Percentiles rank a stretch among this genome's conserved stretches.
These are phyloP conservation scores for Fusarium redolens DNA, from an alignment of 2,329 filamentous ascomycete genomes.

Conservation along the genomic window DNA sequence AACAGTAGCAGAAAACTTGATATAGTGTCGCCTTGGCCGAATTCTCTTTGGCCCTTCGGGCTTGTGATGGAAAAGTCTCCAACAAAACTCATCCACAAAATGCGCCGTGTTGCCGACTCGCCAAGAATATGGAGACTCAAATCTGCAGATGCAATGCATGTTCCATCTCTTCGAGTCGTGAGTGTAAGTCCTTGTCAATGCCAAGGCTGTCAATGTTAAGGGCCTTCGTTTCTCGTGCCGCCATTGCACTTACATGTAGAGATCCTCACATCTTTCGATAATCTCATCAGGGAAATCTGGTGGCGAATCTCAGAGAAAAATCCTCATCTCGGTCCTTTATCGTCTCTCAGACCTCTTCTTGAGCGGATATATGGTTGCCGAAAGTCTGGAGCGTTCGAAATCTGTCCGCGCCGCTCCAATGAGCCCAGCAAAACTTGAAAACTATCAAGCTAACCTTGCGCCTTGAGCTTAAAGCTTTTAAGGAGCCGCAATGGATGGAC, in stretches of 20 bases:
- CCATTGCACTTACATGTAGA: slow-evolving; percentile 19
- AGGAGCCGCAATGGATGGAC: slow-evolving; percentile 8
- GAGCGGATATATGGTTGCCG: slow-evolving; percentile 14
- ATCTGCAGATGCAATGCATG: slow-evolving; percentile 23
- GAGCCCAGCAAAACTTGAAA: slow-evolving; percentile 21
- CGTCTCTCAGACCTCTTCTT: not conserved
- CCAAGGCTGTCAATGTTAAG: slow-evolving; percentile 6
- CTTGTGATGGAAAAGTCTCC: not conserved
- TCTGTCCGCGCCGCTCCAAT: slow-evolving; percentile 20
- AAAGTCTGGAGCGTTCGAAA: slow-evolving; percentile 42
- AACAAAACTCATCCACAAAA: not conserved
- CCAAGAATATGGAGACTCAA: slow-evolving; percentile 15
- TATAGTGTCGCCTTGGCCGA: not conserved
- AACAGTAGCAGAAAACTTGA: slow-evolving; percentile 10
- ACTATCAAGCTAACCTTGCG: slow-evolving; percentile 22
- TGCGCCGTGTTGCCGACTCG: slow-evolving; percentile 9
- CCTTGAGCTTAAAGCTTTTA: slow-evolving; percentile 15
- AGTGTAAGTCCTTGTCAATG: slow-evolving; percentile 2
- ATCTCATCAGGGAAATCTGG: not conserved
- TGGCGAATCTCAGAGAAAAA: slow-evolving; percentile 10
- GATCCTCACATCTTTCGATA: not conserved
- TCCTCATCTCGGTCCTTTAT: slow-evolving; percentile 13
- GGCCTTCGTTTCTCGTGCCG: slow-evolving; percentile 14
- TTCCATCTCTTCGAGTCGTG: slow-evolving; percentile 11
- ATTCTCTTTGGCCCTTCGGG: not conserved